phyloP scores from a whole-genome alignment of 2,329 filamentous ascomycete genomes.

The Ilyonectria robusta region DNA sequence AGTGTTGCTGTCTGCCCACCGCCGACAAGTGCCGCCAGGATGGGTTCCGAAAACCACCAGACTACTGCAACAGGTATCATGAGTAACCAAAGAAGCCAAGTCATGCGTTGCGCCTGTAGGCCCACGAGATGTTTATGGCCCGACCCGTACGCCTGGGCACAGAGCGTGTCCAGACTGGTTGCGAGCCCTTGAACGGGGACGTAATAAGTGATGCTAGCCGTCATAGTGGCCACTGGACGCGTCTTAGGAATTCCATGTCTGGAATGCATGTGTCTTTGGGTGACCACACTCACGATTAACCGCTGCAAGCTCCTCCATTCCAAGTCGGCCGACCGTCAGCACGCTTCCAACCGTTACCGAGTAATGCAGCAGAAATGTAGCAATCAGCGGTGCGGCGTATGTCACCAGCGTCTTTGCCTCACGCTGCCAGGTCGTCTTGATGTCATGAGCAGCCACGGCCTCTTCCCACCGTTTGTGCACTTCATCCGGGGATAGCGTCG shows the following conservation, averaged over 20 bases:
- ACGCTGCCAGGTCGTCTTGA: constrained; percentile 89
- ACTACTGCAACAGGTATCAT: constrained; percentile 78
- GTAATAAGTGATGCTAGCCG: constrained; percentile 82
- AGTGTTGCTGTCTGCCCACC: constrained; percentile 72
- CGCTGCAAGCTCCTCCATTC: constrained; percentile 67
- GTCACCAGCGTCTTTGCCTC: constrained; percentile 83
- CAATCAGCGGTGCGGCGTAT: constrained; percentile 77
- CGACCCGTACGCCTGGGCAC: constrained; percentile 91
- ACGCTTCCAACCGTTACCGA: constrained; percentile 83
- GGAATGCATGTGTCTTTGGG: too few relatives aligned
- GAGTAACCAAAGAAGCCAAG: constrained; percentile 79
- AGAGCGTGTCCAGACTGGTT: constrained; percentile 90
- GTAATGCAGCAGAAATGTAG: constrained; percentile 82
- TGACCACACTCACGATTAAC: constrained; percentile 50
- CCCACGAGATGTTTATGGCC: constrained; percentile 89
- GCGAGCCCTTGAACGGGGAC: constrained; percentile 84
- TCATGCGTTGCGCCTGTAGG: constrained; percentile 84
- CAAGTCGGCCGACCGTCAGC: constrained; percentile 80
- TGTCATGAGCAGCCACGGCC: constrained; percentile 82
- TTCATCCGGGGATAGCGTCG: constrained; percentile 33
- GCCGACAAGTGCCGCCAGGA: constrained; percentile 63
- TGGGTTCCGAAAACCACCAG: constrained; percentile 76
- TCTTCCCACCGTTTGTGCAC: constrained; percentile 74
- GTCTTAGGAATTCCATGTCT: not conserved
- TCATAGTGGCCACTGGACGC: constrained; percentile 71